Base-by-base conservation (phyloP, 2,329 filamentous ascomycete genomes). In the Phaeosphaeria sp. region DNA sequence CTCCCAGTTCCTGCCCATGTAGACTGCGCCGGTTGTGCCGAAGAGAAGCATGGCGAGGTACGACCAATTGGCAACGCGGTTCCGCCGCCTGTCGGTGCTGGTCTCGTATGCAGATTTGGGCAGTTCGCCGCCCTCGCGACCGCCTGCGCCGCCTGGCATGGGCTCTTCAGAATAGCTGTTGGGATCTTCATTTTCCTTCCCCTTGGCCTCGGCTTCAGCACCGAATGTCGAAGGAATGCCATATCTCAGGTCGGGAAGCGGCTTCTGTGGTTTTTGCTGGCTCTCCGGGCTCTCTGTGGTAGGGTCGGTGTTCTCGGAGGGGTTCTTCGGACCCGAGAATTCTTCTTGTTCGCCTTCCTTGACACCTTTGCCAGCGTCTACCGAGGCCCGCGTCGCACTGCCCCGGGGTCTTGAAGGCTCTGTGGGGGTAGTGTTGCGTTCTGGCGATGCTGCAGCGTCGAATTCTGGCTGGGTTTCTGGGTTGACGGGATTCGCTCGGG, bases 201-300 rank as follows among this genome's bases (percentile, higher is more conserved):
- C 55, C 42, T 79, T 64, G 60, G 65, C 65, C 74, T 81, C 72
- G 66, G 74, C 74, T 54, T 97, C 94, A 58, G 89, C 89, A 55
- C 89, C 91, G 54, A 97, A 84, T 1, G 93, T 97, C 1, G 93
- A 97, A 0, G 94, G 94, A 61, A 98, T 96, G 63, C 94, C 94
- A 72, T 94, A 89, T n/a, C 92, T 95, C 45, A 98, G 84, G 74
- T 98, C 93, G 52, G 94, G 94, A 13, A 97, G 86, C 52, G 91
- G 89, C 69, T 89, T 85, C 17, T 72, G 74, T 51, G 86, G 82
- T 30, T 44, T 33, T 22, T 87, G 82, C 65, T 84, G 77, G 50
- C 57, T 43, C 40, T 64, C 58, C 40, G 64, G 53, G 51, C 81
- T 78, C 44, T 81, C 77, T 53, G 79, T 69, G 49, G 75, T 69